phyloP scores from a whole-genome alignment of 78 protist species.

The Polysphondylium violaceum region DNA sequence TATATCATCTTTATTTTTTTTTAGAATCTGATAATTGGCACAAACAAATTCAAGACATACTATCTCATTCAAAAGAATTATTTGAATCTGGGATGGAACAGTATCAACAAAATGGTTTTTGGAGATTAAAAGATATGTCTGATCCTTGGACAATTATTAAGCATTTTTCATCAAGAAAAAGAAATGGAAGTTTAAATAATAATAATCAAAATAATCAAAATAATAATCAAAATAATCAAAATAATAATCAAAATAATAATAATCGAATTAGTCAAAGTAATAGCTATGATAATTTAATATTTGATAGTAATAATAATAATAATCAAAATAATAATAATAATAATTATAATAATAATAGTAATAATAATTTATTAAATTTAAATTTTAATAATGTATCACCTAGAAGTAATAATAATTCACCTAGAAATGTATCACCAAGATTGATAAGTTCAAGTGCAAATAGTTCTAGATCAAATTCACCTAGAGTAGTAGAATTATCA shows the following conservation, averaged over 20 bases:
- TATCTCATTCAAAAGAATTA: constrained; percentile 43
- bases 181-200: background rate
- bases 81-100: constrained; percentile 31
- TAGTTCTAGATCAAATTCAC: too few relatives aligned
- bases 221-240: background rate
- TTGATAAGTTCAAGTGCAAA: too few relatives aligned
- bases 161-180: background rate
- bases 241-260: background rate
- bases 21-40: constrained; percentile 45
- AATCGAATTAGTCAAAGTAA: background rate
- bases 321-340: background rate
- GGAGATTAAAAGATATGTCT: constrained; percentile 32
- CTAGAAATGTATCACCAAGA: too few relatives aligned
- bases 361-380: background rate
- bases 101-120: constrained; percentile 22
- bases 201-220: background rate
- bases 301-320: background rate
- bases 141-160: constrained; percentile 47
- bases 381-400: too few relatives aligned
- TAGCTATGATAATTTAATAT: background rate
- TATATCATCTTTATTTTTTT: background rate
- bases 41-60: constrained; percentile 57
- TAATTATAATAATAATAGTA: background rate
- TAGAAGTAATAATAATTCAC: too few relatives aligned
- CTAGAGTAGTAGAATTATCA: too few relatives aligned